Base-by-base conservation (phyloP, 2,329 filamentous ascomycete species). In the Cyphellophora attinorum region DNA sequence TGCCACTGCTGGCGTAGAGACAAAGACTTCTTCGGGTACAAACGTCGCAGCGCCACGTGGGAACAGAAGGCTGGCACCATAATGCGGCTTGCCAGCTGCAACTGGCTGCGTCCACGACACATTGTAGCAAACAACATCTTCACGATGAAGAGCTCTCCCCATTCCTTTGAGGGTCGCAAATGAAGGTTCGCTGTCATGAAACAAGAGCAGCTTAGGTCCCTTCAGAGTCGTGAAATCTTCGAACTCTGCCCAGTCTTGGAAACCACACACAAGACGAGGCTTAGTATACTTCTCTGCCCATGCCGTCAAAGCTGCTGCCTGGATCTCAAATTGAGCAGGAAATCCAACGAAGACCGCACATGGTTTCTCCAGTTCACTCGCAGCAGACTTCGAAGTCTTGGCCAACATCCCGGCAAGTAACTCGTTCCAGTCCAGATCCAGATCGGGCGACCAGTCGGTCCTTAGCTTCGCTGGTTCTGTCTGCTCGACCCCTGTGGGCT, bases 81-180 rank as follows among this genome's bases (percentile, higher is more conserved):
- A n/a, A 4, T 25, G 29, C 11, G 10, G n/a, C 10, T 32, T 11
- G 11, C n/a, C 6, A n/a, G 12, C 19, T 5, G 23, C 14, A 8
- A 4, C 11, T n/a, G 8, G 8, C 8, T 8, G 8, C 21, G 8
- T n/a, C 21, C 21, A 25, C 8, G 21, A 25, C n/a, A 25, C 21
- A 25, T 8, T 25, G n/a, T 25, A n/a, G 13, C 35, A 37, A 14
- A 37, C 10, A 3, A 37, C 29, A 25, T 37, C 32, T 10, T 37
- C 30, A n/a, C 23, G n/a, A 12, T 37, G 29, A 5, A 37, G 13
- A 5, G 16, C 18, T 19, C 19, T 33, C 5, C 18, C 11, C 4
- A 37, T 25, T 5, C 13, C 19, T 6, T 19, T 16, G 13, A 37
- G 15, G 6, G 5, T n/a, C 14, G 21, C n/a, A n/a, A 8, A 25